Conservation (phyloP, 768 basidiomycete genomes). For the Tricholoma bakamatsutake region DNA sequence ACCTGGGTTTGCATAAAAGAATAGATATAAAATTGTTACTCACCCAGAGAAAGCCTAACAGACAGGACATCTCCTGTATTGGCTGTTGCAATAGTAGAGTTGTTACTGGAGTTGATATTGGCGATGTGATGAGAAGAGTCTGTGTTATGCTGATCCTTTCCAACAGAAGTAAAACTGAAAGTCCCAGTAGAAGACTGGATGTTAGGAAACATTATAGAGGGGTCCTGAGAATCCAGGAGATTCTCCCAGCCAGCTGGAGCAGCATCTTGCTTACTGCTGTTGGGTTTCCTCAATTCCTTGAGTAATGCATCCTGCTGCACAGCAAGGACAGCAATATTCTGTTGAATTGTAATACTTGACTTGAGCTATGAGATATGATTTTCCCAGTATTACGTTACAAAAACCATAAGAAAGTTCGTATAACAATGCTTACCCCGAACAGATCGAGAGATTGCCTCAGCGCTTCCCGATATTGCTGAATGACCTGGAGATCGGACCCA, state of each 20-base stretch:
- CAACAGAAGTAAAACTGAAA: constrained; percentile 3
- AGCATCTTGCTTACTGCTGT: background rate
- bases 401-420: background rate
- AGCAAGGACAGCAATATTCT: constrained; percentile 2
- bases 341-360: constrained; percentile 18
- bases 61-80: constrained; percentile 13
- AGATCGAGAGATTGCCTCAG: constrained; percentile 20
- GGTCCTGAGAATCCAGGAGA: background rate
- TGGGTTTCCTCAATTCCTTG: background rate
- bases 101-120: constrained; percentile 14
- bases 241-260: background rate
- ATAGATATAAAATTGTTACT: background rate
- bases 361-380: background rate
- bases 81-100: constrained; percentile 12
- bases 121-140: constrained; percentile 12
- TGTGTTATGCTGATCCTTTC: background rate
- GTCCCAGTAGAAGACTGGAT: background rate
- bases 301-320: background rate
- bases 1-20: background rate
- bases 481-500: constrained; percentile 10
- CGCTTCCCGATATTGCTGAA: constrained; percentile 14
- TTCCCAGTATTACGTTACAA: background rate
- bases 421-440: constrained; percentile 17
- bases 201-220: background rate
- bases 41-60: background rate